Conservation (phyloP, 345 rosid genomes). For the thale cress (Arabidopsis thaliana) region DNA sequence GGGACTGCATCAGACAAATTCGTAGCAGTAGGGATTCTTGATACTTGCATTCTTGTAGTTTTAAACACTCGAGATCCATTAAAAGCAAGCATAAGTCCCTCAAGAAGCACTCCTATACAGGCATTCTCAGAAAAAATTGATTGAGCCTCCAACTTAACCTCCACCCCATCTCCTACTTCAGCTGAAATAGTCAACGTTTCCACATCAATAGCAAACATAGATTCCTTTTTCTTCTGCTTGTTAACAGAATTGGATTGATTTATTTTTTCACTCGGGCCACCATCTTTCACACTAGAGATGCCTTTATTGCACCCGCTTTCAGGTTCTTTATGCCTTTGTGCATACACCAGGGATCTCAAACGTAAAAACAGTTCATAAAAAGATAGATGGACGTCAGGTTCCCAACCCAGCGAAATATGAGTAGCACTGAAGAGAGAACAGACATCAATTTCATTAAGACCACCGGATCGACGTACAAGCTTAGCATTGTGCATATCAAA, state of each 20-base stretch:
- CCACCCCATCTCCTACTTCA: conserved; percentile 94
- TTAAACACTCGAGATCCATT: conserved; percentile 75
- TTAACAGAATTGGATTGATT: conserved; percentile 54
- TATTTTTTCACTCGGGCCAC: conserved; percentile 51
- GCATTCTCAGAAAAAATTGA: conserved; percentile 99
- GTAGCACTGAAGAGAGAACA: conserved; percentile 98
- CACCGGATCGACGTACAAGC: conserved; percentile 86
- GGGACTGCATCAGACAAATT: conserved; percentile 59
- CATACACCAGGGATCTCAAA: conserved; percentile 61
- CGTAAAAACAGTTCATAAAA: conserved; percentile 75
- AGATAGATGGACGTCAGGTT: conserved; percentile 88
- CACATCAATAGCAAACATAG: conserved; percentile 94
- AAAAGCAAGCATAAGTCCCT: conserved; percentile 75
- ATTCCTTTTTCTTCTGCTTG: conserved; percentile 78
- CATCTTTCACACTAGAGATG: conserved; percentile 49
- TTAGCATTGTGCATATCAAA: conserved; percentile 89
- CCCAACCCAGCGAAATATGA: conserved; percentile 83
- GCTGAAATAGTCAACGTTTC: conserved; percentile 82
- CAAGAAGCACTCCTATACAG: conserved; percentile 91
- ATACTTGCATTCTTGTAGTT: conserved; percentile 95
- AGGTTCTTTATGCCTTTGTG: conserved; percentile 62
- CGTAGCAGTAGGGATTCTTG: conserved; percentile 77
- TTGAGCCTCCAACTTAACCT: conserved; percentile 72
- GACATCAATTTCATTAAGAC: conserved; percentile 80
- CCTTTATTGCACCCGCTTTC: conserved; percentile 48